Base-by-base conservation (phyloP, 352 stramenopile species). In the Pythium biforme region DNA sequence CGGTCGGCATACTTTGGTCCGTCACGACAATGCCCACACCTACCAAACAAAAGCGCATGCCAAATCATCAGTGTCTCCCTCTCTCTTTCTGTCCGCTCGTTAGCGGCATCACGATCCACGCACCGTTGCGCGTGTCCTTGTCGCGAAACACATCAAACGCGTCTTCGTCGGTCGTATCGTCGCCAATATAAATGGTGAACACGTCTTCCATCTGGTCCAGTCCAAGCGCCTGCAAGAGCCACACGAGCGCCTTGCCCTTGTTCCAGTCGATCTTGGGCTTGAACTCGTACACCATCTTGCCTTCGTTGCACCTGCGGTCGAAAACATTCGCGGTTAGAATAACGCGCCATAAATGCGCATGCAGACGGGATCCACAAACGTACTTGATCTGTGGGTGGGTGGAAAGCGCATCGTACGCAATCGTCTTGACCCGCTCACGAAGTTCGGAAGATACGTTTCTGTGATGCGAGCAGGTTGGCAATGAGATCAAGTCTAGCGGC, bases 211-310 rank as follows among this genome's bases (percentile, higher is more conserved):
- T 63, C 52, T 88, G 64, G 59, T 92, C 84, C 25, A 94, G 64
- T 1, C 75, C 81, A 11, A 96, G 74, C 31, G 79, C 74, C 49
- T 94, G 66, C 57, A 96, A 68, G 41, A 96, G 71, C 89, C 88
- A 96, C 29, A 94, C 56, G 31, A 97, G 75, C 50, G 86, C 88
- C 64, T 95, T 95, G 62, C 89, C 89, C 69, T 97, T 97, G 81
- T 97, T 89, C 89, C 89, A 97, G 53, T 94, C 81, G 25, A 97
- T 92, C 68, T 95, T 93, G 9, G 89, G 89, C 65, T 94, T 95
- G 66, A 89, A 93, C 60, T 97, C 89, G 64, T 83, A 95, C 15
- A 97, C 89, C 87, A 94, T 92, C 66, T 96, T 95, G 53, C 88
- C 88, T 49, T 86, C 70, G 64, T 89, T 91, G 66, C 87, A 76